phyloP scores from a whole-genome alignment of 2,329 filamentous ascomycete species.

The Botryosphaeria dothidea region DNA sequence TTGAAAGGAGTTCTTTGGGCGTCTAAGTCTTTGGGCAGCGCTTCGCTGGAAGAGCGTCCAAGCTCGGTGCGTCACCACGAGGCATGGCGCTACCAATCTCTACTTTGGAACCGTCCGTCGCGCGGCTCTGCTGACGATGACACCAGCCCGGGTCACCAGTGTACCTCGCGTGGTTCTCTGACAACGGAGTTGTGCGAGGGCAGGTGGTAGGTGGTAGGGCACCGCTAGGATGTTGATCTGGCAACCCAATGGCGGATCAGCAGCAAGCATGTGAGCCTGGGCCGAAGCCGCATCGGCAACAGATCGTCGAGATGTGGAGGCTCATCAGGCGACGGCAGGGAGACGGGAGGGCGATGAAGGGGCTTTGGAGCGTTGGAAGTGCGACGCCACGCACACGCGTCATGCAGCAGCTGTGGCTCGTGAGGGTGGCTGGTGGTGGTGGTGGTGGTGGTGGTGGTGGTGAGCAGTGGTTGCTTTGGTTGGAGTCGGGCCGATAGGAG shows the following conservation, averaged over 20 bases:
- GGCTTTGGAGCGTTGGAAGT: neutral
- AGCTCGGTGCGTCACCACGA: neutral
- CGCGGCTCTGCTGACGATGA: conserved; percentile 1
- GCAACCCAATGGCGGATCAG: conserved; percentile 9
- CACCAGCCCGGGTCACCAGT: neutral
- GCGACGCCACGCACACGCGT: conserved; percentile 6
- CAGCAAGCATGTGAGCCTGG: conserved; percentile 15
- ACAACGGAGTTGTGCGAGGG: neutral
- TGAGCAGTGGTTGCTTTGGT: neutral
- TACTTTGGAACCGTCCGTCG: neutral
- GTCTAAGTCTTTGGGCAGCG: conserved; percentile 8
- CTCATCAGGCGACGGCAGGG: neutral
- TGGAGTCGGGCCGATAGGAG: conserved; percentile 13
- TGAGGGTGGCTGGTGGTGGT: neutral
- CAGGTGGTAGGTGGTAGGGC: neutral
- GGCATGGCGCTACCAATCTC: neutral
- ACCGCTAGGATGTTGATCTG: conserved; percentile 5
- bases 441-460: neutral
- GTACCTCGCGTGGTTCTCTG: no score
- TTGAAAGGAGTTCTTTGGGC: conserved; percentile 12
- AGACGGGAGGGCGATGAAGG: neutral
- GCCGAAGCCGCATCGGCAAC: conserved; percentile 7
- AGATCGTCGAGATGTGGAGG: neutral
- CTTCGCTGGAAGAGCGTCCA: neutral
- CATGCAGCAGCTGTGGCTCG: conserved; percentile 11